Conservation (phyloP, 2,329 filamentous ascomycete species). For the Fusarium nodosum region DNA sequence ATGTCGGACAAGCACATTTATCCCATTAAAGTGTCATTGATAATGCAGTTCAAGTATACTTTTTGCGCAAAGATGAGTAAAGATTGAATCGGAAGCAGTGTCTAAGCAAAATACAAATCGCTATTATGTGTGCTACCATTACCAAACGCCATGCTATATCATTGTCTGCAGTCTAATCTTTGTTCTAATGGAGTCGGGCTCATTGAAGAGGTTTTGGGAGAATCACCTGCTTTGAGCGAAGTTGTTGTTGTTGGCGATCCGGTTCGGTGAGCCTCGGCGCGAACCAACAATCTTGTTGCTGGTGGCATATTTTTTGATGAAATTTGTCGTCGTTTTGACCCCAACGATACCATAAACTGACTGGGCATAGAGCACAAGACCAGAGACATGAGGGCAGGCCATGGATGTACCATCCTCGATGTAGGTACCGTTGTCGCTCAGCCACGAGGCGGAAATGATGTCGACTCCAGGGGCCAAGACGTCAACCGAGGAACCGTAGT, state of each 20-base stretch:
- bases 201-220: not conserved
- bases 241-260: slow-evolving; percentile 64
- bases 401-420: slow-evolving; percentile 72
- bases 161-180: not conserved
- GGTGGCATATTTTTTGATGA: slow-evolving; percentile 59
- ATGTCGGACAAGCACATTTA: not conserved
- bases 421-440: slow-evolving; percentile 58
- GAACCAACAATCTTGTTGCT: slow-evolving; percentile 57
- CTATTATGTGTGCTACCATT: slow-evolving; percentile 7
- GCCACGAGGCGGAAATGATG: slow-evolving; percentile 64
- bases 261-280: slow-evolving; percentile 59
- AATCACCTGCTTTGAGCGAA: slow-evolving; percentile 31
- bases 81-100: slow-evolving; percentile 17
- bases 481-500: slow-evolving; percentile 64
- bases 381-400: slow-evolving; percentile 72
- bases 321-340: slow-evolving; percentile 54
- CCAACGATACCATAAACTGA: slow-evolving; percentile 57
- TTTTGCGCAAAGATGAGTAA: not conserved
- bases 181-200: not conserved
- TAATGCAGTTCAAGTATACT: not conserved
- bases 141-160: slow-evolving; percentile 27
- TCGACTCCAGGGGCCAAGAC: slow-evolving; percentile 65
- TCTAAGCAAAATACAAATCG: slow-evolving; percentile 8
- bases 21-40: not conserved
- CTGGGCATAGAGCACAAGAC: slow-evolving; percentile 65